Evolutionary conservation across 192 early-diverging fungal species (phyloP).

Genomic region (Entrophospora sp.): DNA sequence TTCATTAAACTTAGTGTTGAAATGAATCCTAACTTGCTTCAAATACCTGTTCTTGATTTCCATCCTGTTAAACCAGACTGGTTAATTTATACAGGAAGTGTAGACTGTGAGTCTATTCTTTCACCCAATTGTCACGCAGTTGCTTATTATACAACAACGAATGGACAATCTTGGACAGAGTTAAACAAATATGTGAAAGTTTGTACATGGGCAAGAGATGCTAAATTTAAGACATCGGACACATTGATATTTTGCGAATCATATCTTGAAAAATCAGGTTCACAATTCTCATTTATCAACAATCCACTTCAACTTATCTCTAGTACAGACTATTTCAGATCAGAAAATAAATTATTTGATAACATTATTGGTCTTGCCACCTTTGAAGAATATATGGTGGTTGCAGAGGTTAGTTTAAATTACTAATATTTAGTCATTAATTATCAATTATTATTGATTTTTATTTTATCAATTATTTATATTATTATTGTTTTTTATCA

Average conservation of each 20-base stretch:
- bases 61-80: constrained; percentile 79
- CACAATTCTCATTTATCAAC: constrained; percentile 35
- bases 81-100: constrained; percentile 66
- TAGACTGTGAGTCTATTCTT: constrained; percentile 35
- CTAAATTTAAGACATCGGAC: constrained; percentile 41
- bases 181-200: constrained; percentile 61
- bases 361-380: constrained; percentile 73
- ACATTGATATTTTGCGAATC: constrained; percentile 70
- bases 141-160: constrained; percentile 61
- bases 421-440: no score
- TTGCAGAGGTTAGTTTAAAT: constrained; percentile 56
- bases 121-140: constrained; percentile 55
- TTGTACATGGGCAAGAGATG: constrained; percentile 62
- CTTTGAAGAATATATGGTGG: constrained; percentile 71
- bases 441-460: no score
- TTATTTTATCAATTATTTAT: no score
- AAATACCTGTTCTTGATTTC: constrained; percentile 62
- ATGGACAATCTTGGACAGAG: constrained; percentile 58
- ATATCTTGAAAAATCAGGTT: constrained; percentile 52
- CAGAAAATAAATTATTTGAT: constrained; percentile 44
- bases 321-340: constrained; percentile 48
- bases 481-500: no score
- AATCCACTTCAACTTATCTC: constrained; percentile 59
- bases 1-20: constrained; percentile 51
- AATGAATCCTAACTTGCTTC: constrained; percentile 48